Base-by-base conservation (phyloP, 2,329 filamentous ascomycete genomes). In the Diaporthe destruens region DNA sequence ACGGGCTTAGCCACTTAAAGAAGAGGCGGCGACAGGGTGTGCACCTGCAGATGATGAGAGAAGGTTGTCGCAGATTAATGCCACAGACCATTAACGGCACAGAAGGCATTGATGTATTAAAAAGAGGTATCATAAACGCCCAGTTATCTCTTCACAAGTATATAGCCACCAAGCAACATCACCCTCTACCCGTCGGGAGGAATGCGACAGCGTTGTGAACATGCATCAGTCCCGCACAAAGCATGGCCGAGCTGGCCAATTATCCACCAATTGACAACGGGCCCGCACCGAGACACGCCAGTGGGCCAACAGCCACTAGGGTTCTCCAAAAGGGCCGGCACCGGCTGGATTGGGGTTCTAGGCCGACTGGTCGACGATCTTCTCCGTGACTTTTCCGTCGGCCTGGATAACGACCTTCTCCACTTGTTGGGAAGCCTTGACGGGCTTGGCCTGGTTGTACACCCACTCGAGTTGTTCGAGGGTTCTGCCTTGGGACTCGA, bases 381-480 rank as follows among this genome's bases (percentile, higher is more conserved):
- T 86, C 78, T 86, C 85, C 11, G 81, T 81, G 14, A 87, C 84
- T 23, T 80, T 82, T 44, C 85, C 85, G 67, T 86, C 84, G 18
- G 80, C 78, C 74, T 83, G 82, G 20, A 87, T 76, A 55, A 87
- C 80, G 68, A 87, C 80, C 80, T 85, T 85, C 76, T 87, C 83
- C 75, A 87, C 81, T 66, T 80, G 81, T 72, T 83, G 80, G 6
- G 85, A 87, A 14, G 85, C 85, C 78, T 86, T 85, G 79, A 87
- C 85, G 0, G 85, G 85, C 74, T 85, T 84, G 32, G 83, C 82
- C 76, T 87, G 85, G 75, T 85, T 78, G 78, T 87, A 87, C 14
- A 87, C 83, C 84, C 84, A 86, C 75, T 86, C 84, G 47, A 87
- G 81, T 76, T 87, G 81, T 75, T 87, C 85, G 34, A 87, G 82